A percentile compares a stretch with the other conserved stretches of the same genome.
Conservation (phyloP, 306 rosid genomes). For the Arachis hypogaea region DNA sequence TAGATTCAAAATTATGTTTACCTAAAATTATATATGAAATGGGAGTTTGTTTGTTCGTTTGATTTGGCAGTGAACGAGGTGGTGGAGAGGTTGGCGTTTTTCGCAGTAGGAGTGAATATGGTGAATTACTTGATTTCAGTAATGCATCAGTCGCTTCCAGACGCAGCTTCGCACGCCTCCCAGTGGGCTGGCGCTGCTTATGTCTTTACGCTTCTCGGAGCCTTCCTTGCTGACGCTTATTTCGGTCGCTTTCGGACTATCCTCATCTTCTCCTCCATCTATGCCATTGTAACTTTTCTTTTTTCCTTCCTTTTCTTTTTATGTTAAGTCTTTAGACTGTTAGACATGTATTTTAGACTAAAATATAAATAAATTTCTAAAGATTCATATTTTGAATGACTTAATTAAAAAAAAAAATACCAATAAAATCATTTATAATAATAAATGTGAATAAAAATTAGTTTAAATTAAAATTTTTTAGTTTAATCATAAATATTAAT, state of each 20-base stretch:
- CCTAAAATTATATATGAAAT: too few species aligned
- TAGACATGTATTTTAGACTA: too few species aligned
- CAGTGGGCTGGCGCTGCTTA: conserved; percentile 69
- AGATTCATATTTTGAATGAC: too few species aligned
- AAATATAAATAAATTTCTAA: too few species aligned
- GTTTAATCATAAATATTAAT: too few species aligned
- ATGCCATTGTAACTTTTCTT: conserved; percentile 35
- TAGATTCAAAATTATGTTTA: too few species aligned
- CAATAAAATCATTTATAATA: too few species aligned
- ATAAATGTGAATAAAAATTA: too few species aligned
- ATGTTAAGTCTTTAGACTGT: too few species aligned
- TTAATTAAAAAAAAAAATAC: too few species aligned
- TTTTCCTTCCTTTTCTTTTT: too few species aligned
- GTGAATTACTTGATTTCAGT: conserved; percentile 50
- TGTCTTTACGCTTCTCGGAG: conserved; percentile 59
- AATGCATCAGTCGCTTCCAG: conserved; percentile 56
- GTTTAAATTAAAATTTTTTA: too few species aligned
- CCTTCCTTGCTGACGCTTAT: conserved; percentile 63
- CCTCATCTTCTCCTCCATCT: conserved; percentile 50
- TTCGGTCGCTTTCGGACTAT: conserved; percentile 69
- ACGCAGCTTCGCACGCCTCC: conserved; percentile 56
- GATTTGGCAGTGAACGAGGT: conserved; percentile 52
- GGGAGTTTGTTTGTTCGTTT: not conserved
- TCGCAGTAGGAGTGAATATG: conserved; percentile 58
- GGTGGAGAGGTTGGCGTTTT: conserved; percentile 62